phyloP scores from a whole-genome alignment of 495 filamentous ascomycete species.

The Penicillium odoratum region DNA sequence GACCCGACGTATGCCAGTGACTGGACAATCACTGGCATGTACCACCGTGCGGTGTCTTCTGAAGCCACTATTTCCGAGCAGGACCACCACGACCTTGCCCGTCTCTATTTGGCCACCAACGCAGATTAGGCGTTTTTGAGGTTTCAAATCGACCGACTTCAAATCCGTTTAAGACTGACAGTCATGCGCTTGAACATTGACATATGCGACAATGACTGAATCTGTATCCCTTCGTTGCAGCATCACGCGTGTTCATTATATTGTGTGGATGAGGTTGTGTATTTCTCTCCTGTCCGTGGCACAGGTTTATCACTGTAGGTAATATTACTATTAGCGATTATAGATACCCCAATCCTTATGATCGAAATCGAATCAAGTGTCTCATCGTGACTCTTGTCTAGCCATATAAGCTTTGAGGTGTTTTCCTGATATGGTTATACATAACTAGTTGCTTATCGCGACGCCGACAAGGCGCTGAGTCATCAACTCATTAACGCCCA shows the following conservation, averaged over 20 bases:
- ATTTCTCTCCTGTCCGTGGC: constrained; percentile 4
- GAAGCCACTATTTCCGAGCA: constrained; percentile 38
- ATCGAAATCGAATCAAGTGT: neutral
- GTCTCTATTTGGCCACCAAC: constrained; percentile 31
- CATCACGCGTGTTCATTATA: constrained; percentile 9
- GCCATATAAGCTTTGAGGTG: neutral
- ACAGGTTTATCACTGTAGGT: constrained; percentile 9
- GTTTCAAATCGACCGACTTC: neutral
- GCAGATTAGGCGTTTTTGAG: neutral
- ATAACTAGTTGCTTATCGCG: neutral
- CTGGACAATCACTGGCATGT: constrained; percentile 13
- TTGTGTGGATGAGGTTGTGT: constrained; percentile 7
- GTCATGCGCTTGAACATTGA: constrained; percentile 6
- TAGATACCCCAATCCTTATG: constrained; percentile 7
- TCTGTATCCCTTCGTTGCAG: constrained; percentile 7
- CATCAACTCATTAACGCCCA: constrained; percentile 26
- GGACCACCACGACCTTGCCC: constrained; percentile 32
- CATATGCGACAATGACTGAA: neutral
- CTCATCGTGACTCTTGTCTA: neutral
- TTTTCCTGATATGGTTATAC: neutral
- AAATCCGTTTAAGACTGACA: neutral
- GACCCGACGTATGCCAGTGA: constrained; percentile 8
- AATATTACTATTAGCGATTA: constrained; percentile 17
- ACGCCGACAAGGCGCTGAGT: constrained; percentile 17
- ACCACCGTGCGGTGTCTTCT: constrained; percentile 18